Conservation (phyloP, 768 basidiomycete genomes). For the Mycena venus region DNA sequence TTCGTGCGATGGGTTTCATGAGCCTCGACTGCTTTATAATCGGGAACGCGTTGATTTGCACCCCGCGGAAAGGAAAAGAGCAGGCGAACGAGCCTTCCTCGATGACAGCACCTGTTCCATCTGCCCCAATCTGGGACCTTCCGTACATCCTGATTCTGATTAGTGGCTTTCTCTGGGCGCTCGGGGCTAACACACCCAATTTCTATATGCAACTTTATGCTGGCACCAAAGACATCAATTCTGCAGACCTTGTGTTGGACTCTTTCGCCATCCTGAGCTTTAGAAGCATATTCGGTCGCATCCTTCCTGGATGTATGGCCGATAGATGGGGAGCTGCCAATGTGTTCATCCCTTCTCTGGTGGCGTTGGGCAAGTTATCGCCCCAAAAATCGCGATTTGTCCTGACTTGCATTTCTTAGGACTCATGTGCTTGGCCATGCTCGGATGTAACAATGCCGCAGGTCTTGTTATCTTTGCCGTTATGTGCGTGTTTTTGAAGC, state of each 20-base stretch:
- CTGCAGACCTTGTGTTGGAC: slow-evolving; percentile 19
- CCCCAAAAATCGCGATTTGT: neutral
- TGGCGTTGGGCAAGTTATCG: slow-evolving; percentile 1
- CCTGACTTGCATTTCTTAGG: neutral
- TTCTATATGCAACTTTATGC: slow-evolving; percentile 24
- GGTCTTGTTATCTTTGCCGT: slow-evolving; percentile 19
- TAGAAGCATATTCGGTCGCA: slow-evolving; percentile 25
- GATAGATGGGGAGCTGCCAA: slow-evolving; percentile 24
- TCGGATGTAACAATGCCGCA: slow-evolving; percentile 10
- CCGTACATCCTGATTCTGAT: slow-evolving; percentile 21
- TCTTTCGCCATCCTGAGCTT: slow-evolving; percentile 24
- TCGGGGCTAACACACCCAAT: slow-evolving; percentile 23
- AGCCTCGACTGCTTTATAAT: slow-evolving; percentile 19
- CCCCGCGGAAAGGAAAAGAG: neutral
- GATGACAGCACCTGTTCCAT: neutral
- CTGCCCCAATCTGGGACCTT: slow-evolving; percentile 21
- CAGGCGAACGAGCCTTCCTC: neutral
- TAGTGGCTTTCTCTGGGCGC: slow-evolving; percentile 17
- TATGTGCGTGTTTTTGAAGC: neutral
- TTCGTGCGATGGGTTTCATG: slow-evolving; percentile 23
- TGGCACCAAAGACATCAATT: slow-evolving; percentile 10
- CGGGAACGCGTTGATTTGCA: slow-evolving; percentile 16
- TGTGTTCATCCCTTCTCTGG: slow-evolving; percentile 19
- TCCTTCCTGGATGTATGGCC: slow-evolving; percentile 25
- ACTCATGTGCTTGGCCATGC: slow-evolving; percentile 23